These are phyloP conservation scores for Yarrowia divulgata DNA, from an alignment of 805 yeast genomes.

Conservation along the genomic window DNA sequence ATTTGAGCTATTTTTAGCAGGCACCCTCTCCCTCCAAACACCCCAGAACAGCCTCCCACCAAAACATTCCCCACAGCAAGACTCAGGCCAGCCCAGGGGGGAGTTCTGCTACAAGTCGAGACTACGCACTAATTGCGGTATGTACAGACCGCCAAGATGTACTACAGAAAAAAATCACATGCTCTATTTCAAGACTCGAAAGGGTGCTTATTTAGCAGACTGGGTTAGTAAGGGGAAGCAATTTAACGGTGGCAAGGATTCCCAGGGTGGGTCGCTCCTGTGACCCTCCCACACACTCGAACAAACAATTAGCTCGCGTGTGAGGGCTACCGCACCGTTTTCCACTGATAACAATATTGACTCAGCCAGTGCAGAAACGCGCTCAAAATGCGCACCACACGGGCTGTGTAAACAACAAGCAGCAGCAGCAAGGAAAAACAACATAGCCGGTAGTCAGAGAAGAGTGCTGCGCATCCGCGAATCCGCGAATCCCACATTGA, in stretches of 20 bases:
- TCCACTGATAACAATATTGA: conserved; percentile 30
- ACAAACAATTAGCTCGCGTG: conserved; percentile 26
- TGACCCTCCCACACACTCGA: conserved; percentile 1
- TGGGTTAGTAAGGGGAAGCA: conserved; percentile 18
- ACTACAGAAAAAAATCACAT: conserved; percentile 25
- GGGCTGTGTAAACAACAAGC: conserved; percentile 29
- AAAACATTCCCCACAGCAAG: conserved; percentile 1
- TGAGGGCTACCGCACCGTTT: not conserved
- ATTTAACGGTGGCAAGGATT: too few relatives aligned
- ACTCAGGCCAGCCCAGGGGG: not conserved
- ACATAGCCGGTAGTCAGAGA: not conserved
- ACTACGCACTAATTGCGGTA: not conserved
- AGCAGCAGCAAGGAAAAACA: conserved; percentile 11
- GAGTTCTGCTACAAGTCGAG: not conserved
- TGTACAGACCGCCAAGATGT: conserved; percentile 2
- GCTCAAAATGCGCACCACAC: conserved; percentile 24
- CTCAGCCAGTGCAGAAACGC: conserved; percentile 33
- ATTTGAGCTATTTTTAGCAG: conserved; percentile 7
- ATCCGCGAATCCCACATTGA: too few relatives aligned
- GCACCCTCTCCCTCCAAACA: not conserved
- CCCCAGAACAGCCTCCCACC: not conserved
- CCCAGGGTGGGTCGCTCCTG: not conserved
- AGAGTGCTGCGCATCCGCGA: not conserved
- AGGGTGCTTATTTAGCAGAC: conserved; percentile 25
- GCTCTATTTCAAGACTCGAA: conserved; percentile 34